These are phyloP conservation scores for Neofusicoccum parvum DNA, from an alignment of 2,329 filamentous ascomycete species.

Conservation along the genomic window DNA sequence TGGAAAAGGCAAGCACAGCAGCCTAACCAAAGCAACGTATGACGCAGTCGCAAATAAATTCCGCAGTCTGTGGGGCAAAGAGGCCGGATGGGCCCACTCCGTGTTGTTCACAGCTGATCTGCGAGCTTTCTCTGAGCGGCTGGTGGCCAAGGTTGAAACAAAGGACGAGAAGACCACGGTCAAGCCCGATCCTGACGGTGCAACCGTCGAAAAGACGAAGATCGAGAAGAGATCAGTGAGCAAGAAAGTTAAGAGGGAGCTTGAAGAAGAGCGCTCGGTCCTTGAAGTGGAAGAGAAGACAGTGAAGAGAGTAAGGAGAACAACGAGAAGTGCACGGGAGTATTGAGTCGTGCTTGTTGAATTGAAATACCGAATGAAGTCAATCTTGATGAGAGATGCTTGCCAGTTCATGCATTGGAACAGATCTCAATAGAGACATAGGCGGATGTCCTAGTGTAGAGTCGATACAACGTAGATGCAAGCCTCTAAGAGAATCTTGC, in stretches of 20 bases:
- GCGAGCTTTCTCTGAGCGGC: conserved; percentile 74
- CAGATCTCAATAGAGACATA: too few relatives aligned
- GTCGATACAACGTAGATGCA: too few relatives aligned
- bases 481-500: too few relatives aligned
- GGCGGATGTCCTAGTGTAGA: too few relatives aligned
- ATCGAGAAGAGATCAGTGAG: conserved; percentile 29
- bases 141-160: conserved; percentile 53
- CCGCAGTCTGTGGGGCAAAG: conserved; percentile 82
- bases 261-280: conserved; percentile 42
- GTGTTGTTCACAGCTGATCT: conserved; percentile 95
- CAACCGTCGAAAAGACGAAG: conserved; percentile 22
- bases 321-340: conserved; percentile 21
- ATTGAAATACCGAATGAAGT: too few relatives aligned
- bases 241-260: conserved; percentile 45
- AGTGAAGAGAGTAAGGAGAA: conserved; percentile 40
- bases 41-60: conserved; percentile 91
- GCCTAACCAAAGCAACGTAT: conserved; percentile 85
- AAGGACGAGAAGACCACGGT: conserved; percentile 45
- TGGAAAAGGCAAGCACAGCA: conserved; percentile 78
- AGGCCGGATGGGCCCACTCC: conserved; percentile 97
- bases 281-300: conserved; percentile 42
- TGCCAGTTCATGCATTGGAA: too few relatives aligned
- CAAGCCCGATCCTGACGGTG: conserved; percentile 13
- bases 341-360: neutral
- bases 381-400: too few relatives aligned